A percentile compares a stretch with the other conserved stretches of the same genome.
Conservation (phyloP, 805 yeast species). For the Suhomyces pyralidae region DNA sequence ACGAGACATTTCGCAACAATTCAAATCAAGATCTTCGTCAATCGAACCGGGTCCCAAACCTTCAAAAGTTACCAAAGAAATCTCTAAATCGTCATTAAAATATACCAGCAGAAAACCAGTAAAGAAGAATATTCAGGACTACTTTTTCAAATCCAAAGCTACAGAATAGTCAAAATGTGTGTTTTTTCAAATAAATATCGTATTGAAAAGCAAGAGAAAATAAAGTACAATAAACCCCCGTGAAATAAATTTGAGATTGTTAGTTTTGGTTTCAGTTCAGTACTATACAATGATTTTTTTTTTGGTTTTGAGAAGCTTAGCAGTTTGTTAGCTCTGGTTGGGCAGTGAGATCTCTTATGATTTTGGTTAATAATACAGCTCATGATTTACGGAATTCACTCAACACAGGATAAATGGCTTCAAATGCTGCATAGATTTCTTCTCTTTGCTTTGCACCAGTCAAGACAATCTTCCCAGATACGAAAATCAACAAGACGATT, state of each 20-base stretch:
- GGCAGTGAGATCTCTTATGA: background rate
- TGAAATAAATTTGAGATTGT: conserved; percentile 4
- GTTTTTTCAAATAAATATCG: background rate
- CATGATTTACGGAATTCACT: conserved; percentile 91
- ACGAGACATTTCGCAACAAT: conserved; percentile 33
- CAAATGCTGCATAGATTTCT: conserved; percentile 97
- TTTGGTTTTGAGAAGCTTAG: background rate
- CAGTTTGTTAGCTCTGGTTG: background rate
- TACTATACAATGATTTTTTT: conserved; percentile 1
- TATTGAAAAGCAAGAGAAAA: background rate
- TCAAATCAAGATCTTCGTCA: conserved; percentile 8
- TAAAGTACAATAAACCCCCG: background rate
- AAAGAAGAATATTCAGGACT: background rate
- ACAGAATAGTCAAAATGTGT: background rate
- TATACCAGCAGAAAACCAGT: conserved; percentile 14
- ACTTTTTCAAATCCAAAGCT: background rate
- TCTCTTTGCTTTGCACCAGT: conserved; percentile 99
- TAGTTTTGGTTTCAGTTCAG: background rate
- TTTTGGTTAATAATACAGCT: conserved; percentile 5
- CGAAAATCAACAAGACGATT: conserved; percentile 92
- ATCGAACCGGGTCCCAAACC: background rate
- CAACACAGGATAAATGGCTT: conserved; percentile 96
- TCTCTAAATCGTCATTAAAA: background rate
- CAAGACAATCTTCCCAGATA: conserved; percentile 93
- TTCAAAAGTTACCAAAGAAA: background rate